These are phyloP conservation scores for Xylaria bambusicola DNA, from an alignment of 495 filamentous ascomycete species.

Conservation along the genomic window DNA sequence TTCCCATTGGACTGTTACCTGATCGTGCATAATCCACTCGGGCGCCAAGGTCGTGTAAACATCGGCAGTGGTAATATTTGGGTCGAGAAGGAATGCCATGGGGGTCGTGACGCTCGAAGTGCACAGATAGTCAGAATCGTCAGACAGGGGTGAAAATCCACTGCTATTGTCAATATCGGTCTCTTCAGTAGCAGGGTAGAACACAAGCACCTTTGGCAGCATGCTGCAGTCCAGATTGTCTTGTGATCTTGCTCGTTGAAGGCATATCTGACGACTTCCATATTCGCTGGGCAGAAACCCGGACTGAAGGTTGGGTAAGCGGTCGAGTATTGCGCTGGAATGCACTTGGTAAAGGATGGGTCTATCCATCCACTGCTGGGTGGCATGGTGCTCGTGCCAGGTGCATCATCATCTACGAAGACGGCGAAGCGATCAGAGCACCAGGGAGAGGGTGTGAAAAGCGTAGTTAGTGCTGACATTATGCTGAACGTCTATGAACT, in stretches of 20 bases:
- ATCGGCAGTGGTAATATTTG: slow-evolving; percentile 27
- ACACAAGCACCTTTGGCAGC: slow-evolving; percentile 26
- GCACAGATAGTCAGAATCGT: slow-evolving; percentile 16
- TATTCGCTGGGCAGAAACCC: slow-evolving; percentile 28
- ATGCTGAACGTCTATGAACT: background rate
- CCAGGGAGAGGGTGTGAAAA: slow-evolving; percentile 28
- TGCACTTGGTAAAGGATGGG: slow-evolving; percentile 28
- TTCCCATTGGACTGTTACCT: slow-evolving; percentile 28
- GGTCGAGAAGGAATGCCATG: slow-evolving; percentile 28
- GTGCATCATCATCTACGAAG: slow-evolving; percentile 20
- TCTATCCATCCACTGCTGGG: slow-evolving; percentile 29
- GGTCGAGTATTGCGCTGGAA: slow-evolving; percentile 24
- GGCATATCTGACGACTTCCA: slow-evolving; percentile 21
- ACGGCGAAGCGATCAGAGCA: slow-evolving; percentile 28
- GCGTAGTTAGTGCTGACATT: slow-evolving; percentile 28
- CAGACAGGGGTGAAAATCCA: slow-evolving; percentile 23
- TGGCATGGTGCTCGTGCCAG: slow-evolving; percentile 22
- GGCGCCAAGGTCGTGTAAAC: slow-evolving; percentile 30
- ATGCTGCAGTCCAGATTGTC: slow-evolving; percentile 25
- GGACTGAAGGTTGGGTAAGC: slow-evolving; percentile 25
- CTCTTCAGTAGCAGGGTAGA: background rate
- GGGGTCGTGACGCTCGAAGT: slow-evolving; percentile 27
- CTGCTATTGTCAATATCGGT: slow-evolving; percentile 4
- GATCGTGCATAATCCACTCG: slow-evolving; percentile 26
- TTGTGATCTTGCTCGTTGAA: slow-evolving; percentile 1